Evolutionary conservation across 139 green algal species (phyloP).

Genomic region (Nannochloris sp.): DNA sequence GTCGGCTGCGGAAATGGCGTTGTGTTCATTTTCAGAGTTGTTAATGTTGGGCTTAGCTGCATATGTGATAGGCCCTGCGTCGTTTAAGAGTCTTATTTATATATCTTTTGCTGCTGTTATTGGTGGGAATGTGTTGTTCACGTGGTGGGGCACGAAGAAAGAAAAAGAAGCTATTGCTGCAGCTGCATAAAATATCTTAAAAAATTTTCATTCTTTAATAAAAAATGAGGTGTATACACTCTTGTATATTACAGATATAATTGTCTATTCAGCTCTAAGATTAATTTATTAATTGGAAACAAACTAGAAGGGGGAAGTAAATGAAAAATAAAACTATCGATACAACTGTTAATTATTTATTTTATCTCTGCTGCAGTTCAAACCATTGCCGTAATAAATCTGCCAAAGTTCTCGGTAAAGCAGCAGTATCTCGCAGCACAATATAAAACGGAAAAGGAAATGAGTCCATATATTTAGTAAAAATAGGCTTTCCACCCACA

Average conservation of each 20-base stretch:
- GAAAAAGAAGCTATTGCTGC: no score
- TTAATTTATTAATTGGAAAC: no score
- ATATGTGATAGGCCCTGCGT: constrained; percentile 3
- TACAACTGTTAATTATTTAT: neutral
- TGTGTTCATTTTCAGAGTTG: constrained; percentile 41
- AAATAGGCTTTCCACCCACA: constrained; percentile 73
- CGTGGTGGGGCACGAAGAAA: constrained; percentile 6
- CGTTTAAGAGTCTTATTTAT: constrained; percentile 18
- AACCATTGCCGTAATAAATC: constrained; percentile 95
- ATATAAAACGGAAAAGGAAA: constrained; percentile 99
- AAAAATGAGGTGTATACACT: no score
- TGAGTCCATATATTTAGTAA: constrained; percentile 91
- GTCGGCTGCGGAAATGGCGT: constrained; percentile 32
- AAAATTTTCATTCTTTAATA: neutral
- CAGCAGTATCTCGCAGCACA: constrained; percentile 79
- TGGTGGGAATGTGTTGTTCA: constrained; percentile 17
- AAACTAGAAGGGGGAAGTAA: constrained; percentile 1
- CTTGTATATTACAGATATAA: no score
- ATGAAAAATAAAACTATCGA: constrained; percentile 9
- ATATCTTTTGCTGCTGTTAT: constrained; percentile 22
- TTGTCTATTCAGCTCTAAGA: no score
- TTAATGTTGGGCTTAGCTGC: constrained; percentile 39
- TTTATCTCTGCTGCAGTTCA: constrained; percentile 44
- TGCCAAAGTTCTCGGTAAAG: constrained; percentile 78
- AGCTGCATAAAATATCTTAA: no score